Evolutionary conservation across 2,329 filamentous ascomycete genomes (phyloP).

Genomic region (Neofusicoccum cordaticola): DNA sequence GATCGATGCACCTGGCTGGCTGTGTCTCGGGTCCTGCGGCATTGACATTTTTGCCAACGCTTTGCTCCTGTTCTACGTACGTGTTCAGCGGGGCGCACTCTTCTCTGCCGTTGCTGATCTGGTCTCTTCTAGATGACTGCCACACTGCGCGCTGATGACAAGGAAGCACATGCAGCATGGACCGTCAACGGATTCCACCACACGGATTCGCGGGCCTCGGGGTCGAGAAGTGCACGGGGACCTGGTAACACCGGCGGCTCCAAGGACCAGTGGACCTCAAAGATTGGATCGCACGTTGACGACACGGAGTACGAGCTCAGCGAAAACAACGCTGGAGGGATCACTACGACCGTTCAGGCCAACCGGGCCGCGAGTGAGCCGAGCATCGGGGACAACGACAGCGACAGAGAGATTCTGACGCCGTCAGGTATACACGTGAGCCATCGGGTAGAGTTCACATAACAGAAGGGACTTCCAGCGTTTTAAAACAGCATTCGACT

Average conservation of each 20-base stretch:
- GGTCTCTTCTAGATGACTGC: neutral
- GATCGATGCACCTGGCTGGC: neutral
- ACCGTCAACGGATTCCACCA: neutral
- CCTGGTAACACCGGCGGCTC: no score
- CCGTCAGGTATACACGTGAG: neutral
- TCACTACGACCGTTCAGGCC: neutral
- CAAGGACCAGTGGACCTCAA: neutral
- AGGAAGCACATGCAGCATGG: neutral
- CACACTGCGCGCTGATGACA: neutral
- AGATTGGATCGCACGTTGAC: neutral
- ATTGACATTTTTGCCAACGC: neutral
- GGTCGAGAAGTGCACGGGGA: neutral
- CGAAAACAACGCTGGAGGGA: neutral
- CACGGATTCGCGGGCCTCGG: neutral
- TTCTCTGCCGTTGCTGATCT: neutral
- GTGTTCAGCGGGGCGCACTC: neutral
- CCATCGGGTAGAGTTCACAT: neutral
- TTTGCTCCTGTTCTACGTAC: neutral
- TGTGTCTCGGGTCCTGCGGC: neutral
- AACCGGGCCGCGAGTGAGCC: neutral
- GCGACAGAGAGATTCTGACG: neutral
- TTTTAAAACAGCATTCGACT: no score
- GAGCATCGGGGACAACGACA: neutral
- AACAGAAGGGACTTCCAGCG: no score
- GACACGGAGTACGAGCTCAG: neutral